Evolutionary conservation across 371 early-diverging fungal species (phyloP), one percentile per base, ranked within the genome.

Genomic region (Mucor irregularis): DNA sequence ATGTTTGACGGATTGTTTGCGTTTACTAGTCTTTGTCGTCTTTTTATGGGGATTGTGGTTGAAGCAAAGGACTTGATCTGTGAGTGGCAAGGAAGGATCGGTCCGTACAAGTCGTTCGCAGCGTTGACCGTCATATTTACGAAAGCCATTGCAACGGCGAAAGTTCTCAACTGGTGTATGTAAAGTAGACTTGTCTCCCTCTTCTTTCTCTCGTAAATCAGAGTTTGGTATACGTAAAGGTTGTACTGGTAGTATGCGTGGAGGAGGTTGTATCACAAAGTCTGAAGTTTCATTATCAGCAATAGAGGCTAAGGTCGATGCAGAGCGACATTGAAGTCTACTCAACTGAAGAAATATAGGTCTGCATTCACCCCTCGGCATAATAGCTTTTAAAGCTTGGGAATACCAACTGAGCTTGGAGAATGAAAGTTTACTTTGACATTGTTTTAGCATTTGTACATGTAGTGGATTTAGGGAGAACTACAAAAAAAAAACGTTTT

Each of bases 391-490:
- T 19, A 55, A 17, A 11, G 61, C 61, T 0, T 17, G 6, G 0
- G 22, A 44, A 24, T 61, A 61, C 61, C 61, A 61, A 22, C 10
- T 44, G 4, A 13, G 25, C 38, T 37, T 61, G 24, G 55, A 49
- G n/a, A 61, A 61, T 3, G 55, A 37, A 44, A 54, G 33, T 31
- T 24, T 54, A 16, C 31, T 30, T 37, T 49, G 61, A 38, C 61
- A 61, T 25, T 6, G 40, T 7, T 17, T 31, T 14, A 57, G 31
- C 50, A 57, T 57, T 26, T 42, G n/a, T 17, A n/a, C n/a, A 38
- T 6, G 19, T 19, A 9, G 19, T 7, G 39, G 19, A 38, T 38
- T 19, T 19, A 38, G 39, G 24, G 24, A 42, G 21, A 21, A 39
- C 3, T 5, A 21, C 9, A 0, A 39, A 16, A 42, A 3, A 42